phyloP scores from a whole-genome alignment of 305 asterid genomes.

The Fraxinus angustifolia region DNA sequence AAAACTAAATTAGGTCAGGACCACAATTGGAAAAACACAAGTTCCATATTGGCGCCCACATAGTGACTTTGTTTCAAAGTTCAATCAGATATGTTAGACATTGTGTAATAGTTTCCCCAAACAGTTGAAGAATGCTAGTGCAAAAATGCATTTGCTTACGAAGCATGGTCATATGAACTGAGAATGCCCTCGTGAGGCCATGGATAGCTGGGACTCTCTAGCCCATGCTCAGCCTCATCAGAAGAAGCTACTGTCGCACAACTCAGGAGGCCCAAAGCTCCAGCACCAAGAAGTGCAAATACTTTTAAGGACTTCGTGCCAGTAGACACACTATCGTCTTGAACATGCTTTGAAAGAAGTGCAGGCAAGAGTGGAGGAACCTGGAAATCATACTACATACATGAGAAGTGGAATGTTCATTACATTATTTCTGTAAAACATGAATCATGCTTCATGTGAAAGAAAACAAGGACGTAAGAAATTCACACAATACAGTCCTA shows the following conservation, averaged over 20 bases:
- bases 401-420: not conserved
- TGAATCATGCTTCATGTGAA: not conserved
- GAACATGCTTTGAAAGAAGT: constrained; percentile 44
- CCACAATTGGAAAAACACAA: not conserved
- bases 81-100: not conserved
- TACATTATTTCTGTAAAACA: not conserved
- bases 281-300: constrained; percentile 62
- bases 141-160: constrained; percentile 46
- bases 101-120: not conserved
- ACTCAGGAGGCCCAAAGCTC: constrained; percentile 63
- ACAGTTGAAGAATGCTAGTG: not conserved
- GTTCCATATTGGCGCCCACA: not conserved
- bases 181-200: constrained; percentile 90
- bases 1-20: not conserved
- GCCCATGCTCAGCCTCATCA: constrained; percentile 90
- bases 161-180: constrained; percentile 79
- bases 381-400: constrained; percentile 33
- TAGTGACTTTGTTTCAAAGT: not conserved
- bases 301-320: constrained; percentile 46
- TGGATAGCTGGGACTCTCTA: constrained; percentile 67
- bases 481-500: not conserved
- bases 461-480: not conserved
- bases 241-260: constrained; percentile 56
- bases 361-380: constrained; percentile 41
- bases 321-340: constrained; percentile 38